phyloP scores from a whole-genome alignment of 1,284 basidiomycete genomes.

The Heterobasidion parviporum region DNA sequence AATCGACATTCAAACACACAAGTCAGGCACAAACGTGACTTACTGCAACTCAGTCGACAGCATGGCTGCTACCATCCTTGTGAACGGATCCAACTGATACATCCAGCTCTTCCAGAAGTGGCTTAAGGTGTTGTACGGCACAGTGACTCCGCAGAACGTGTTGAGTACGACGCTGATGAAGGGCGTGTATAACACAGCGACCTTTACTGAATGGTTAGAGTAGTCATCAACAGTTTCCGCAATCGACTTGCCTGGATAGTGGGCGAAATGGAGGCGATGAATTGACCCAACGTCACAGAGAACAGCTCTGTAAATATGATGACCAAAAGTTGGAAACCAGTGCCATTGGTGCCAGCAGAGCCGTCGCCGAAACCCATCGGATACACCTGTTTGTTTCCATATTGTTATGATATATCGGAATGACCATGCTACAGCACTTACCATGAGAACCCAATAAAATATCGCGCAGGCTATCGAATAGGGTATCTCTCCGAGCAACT shows the following conservation, averaged over 20 bases:
- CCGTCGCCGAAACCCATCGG: conserved; percentile 71
- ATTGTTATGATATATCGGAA: conserved; percentile 19
- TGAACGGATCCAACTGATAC: conserved; percentile 65
- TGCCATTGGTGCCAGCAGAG: conserved; percentile 48
- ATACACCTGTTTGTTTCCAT: conserved; percentile 36
- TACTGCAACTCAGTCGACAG: conserved; percentile 76
- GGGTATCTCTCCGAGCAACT: conserved; percentile 78
- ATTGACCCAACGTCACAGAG: conserved; percentile 69
- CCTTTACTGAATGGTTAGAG: conserved; percentile 27
- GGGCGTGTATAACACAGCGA: conserved; percentile 77
- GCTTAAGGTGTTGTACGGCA: conserved; percentile 62
- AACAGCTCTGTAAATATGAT: conserved; percentile 69
- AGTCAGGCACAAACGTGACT: conserved; percentile 13
- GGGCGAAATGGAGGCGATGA: conserved; percentile 72
- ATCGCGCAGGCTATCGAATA: conserved; percentile 68
- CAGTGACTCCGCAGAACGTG: conserved; percentile 77
- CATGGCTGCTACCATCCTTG: conserved; percentile 67
- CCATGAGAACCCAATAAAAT: conserved; percentile 75
- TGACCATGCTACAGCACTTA: conserved; percentile 15
- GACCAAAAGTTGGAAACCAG: conserved; percentile 71
- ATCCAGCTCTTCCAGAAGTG: conserved; percentile 75
- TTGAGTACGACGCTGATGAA: conserved; percentile 63
- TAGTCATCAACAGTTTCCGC: neutral
- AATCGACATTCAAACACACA: neutral
- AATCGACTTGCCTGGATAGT: conserved; percentile 42